Base-by-base conservation (phyloP, 129 eudicot genomes). In the Gnaphalium uliginosum region DNA sequence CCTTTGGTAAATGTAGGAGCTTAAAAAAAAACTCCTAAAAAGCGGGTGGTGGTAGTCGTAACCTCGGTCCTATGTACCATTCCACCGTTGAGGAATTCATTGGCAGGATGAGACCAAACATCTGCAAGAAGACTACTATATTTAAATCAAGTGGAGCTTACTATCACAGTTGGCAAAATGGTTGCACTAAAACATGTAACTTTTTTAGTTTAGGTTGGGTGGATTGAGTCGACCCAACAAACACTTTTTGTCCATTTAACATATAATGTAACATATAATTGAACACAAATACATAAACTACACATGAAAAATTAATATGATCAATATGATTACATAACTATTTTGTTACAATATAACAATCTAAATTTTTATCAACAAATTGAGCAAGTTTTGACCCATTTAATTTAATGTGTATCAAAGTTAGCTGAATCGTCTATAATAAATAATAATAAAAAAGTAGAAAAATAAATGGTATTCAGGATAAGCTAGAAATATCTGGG, bases 151-250 rank as follows among this genome's bases (percentile, higher is more conserved):
- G 33, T 61, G 32, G 37, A 26, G 11, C 4, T 18, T 62, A 17
- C 59, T 51, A 18, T 51, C 23, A 62, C 33, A 62, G 33, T 8
- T 26, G 67, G 67, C 67, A 62, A 26, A 61, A 62, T 61, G 67
- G 67, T 21, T 17, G 33, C 8, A 61, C 8, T 61, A 22, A 18
- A n/a, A 17, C 58, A 51, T 51, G 58, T 51, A 17, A n/a, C 18
- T 51, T 51, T n/a, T 51, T 14, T 26, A 9, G 17, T 18, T 61
- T 23, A 8, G 32, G 65, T 13, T 59, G 53, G 15, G 14, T 46
- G 1, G 15, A 46, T 46, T 46, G 53, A 46, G 37, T 33, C 5
- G 37, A 33, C 37, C 41, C 10, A 7, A 35, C 41, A 6, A 35
- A 2, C 10, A 35, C 10, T 35, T 35, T 35, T 35, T 46, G 41